Conservation (phyloP, 2,329 filamentous ascomycete species). For the Monosporascus sp. region DNA sequence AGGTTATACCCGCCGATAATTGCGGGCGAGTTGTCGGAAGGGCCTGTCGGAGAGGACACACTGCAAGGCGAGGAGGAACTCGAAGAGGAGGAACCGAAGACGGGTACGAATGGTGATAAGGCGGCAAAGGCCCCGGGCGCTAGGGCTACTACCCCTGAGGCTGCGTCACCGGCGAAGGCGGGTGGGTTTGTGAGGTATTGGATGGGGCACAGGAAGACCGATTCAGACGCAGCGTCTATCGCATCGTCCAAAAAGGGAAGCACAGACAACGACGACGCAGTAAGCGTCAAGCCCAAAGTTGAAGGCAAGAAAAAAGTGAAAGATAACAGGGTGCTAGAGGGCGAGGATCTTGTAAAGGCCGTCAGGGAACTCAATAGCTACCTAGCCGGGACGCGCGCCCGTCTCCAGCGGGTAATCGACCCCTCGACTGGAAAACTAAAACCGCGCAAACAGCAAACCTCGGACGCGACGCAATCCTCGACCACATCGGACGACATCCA, state of each 20-base stretch:
- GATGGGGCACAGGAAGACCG: conserved; percentile 41
- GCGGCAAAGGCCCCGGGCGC: conserved; percentile 17
- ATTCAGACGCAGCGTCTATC: conserved; percentile 54
- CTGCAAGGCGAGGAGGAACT: conserved; percentile 33
- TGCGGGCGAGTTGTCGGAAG: conserved; percentile 70
- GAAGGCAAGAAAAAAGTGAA: conserved; percentile 33
- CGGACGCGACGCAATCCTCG: conserved; percentile 29
- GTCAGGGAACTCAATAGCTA: conserved; percentile 82
- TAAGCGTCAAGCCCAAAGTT: conserved; percentile 42
- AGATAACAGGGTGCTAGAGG: conserved; percentile 57
- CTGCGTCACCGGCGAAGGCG: conserved; percentile 33
- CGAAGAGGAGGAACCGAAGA: conserved; percentile 32
- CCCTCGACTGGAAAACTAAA: conserved; percentile 59
- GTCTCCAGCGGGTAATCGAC: conserved; percentile 57
- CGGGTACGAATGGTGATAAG: conserved; percentile 29
- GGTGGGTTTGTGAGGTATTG: conserved; percentile 51
- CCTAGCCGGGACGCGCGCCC: conserved; percentile 74
- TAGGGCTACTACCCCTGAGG: conserved; percentile 16
- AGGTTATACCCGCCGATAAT: conserved; percentile 78
- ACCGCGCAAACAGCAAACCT: conserved; percentile 30
- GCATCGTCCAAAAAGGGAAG: conserved; percentile 53
- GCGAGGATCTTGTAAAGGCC: conserved; percentile 77
- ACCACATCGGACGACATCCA: conserved; percentile 42
- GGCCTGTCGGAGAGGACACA: conserved; percentile 40
- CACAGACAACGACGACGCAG: conserved; percentile 44